A percentile compares a stretch with the other conserved stretches of the same genome.
These are phyloP conservation scores for Coniochaeta sp. DNA, from an alignment of 2,329 filamentous ascomycete genomes.

Conservation along the genomic window DNA sequence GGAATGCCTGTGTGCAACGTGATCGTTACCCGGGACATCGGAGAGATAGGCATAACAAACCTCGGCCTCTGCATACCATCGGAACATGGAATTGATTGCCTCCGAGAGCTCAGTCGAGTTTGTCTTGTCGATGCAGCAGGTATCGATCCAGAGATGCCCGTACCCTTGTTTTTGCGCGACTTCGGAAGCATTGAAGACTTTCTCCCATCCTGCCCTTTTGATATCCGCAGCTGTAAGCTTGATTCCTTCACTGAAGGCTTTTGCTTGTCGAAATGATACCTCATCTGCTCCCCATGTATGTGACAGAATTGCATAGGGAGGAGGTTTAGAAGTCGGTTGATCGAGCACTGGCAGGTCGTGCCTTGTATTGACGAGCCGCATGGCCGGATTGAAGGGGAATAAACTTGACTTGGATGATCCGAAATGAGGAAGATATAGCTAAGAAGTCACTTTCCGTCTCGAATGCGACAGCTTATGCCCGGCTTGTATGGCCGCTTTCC, in stretches of 20 bases:
- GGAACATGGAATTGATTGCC: constrained; percentile 1
- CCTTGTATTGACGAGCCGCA: too few species aligned
- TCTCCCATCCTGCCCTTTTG: too few species aligned
- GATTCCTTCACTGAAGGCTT: not conserved
- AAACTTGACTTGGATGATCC: not conserved
- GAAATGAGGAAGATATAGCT: too few species aligned
- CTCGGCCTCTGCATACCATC: not conserved
- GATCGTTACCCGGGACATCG: not conserved
- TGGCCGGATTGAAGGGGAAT: not conserved
- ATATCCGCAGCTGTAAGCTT: too few species aligned
- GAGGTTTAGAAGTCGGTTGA: not conserved
- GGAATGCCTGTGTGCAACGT: not conserved
- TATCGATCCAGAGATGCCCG: not conserved
- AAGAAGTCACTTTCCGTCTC: too few species aligned
- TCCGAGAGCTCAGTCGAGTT: not conserved
- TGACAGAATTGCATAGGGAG: constrained; percentile 9
- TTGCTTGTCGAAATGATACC: not conserved
- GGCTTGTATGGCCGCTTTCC: too few species aligned
- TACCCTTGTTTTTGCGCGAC: not conserved
- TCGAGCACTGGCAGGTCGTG: too few species aligned
- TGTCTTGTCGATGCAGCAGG: constrained; percentile 1
- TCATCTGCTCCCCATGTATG: constrained; percentile 11
- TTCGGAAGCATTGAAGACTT: not conserved
- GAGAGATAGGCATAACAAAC: not conserved
- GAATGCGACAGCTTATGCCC: too few species aligned